A percentile compares a stretch with the other conserved stretches of the same genome.
These are phyloP conservation scores for Tuber magnatum DNA, from an alignment of 495 filamentous ascomycete species.

Conservation along the genomic window DNA sequence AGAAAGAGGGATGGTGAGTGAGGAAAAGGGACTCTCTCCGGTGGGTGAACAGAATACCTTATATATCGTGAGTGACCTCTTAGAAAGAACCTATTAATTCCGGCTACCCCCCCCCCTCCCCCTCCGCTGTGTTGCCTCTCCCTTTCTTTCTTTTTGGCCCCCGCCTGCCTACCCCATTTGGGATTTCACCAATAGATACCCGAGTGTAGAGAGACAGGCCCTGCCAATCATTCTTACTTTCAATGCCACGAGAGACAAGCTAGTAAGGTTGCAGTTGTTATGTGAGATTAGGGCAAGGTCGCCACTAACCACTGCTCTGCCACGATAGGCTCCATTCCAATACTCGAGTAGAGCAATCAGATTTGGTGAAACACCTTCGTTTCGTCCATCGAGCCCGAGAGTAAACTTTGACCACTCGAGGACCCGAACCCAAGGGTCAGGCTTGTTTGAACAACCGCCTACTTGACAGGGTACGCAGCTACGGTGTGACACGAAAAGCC, in stretches of 20 bases:
- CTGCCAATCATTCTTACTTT: background rate
- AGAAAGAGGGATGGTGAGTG: background rate
- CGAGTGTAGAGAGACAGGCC: background rate
- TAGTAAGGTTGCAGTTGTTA: background rate
- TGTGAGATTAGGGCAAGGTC: background rate
- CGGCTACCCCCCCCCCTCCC: background rate
- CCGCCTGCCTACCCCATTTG: background rate
- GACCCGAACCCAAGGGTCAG: background rate
- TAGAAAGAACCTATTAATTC: background rate
- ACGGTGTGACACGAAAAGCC: background rate
- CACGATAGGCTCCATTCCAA: background rate
- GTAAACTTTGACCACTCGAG: background rate
- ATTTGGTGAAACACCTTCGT: slow-evolving; percentile 4
- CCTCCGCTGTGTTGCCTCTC: background rate
- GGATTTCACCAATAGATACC: background rate
- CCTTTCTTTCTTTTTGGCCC: background rate
- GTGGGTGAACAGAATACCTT: background rate
- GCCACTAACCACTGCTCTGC: background rate
- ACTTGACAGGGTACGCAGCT: background rate
- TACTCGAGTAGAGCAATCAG: background rate
- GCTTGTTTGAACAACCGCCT: slow-evolving; percentile 3
- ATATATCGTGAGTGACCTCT: background rate
- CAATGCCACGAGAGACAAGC: background rate
- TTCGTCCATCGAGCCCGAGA: background rate
- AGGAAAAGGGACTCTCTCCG: background rate